Evolutionary conservation across 805 yeast species (phyloP).

Genomic region (Torulaspora quercuum): DNA sequence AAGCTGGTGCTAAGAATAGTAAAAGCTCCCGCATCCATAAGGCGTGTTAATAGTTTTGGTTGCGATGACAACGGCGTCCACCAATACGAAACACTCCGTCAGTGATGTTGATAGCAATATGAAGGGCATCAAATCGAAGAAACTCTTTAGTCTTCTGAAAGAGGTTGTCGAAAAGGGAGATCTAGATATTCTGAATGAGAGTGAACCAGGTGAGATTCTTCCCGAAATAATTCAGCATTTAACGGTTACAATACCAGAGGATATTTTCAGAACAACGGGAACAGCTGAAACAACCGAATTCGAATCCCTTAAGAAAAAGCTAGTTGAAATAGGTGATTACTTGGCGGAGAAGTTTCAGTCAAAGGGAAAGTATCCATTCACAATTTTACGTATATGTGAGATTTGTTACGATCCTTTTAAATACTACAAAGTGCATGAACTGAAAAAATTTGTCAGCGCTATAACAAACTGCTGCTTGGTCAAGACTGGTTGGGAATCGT

Average conservation of each 20-base stretch:
- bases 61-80: conserved; percentile 10
- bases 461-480: conserved; percentile 35
- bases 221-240: conserved; percentile 26
- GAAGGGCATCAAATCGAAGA: conserved; percentile 28
- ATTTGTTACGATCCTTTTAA: conserved; percentile 44
- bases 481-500: conserved; percentile 16
- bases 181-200: conserved; percentile 11
- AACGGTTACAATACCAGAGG: conserved; percentile 28
- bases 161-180: conserved; percentile 19
- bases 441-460: conserved; percentile 46
- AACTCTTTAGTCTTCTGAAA: conserved; percentile 19
- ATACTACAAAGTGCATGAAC: conserved; percentile 35
- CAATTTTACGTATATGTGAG: conserved; percentile 47
- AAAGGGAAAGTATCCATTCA: conserved; percentile 42
- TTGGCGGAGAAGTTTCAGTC: conserved; percentile 20
- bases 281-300: conserved; percentile 1
- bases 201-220: conserved; percentile 17
- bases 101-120: conserved; percentile 21
- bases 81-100: conserved; percentile 8
- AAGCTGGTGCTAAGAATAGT: no score
- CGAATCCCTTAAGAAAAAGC: conserved; percentile 7
- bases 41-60: not conserved
- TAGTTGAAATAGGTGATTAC: conserved; percentile 16
- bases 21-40: no score
- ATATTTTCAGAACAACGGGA: conserved; percentile 17